Evolutionary conservation across 768 basidiomycete genomes (phyloP).

Genomic region (Coprinopsis sp.): DNA sequence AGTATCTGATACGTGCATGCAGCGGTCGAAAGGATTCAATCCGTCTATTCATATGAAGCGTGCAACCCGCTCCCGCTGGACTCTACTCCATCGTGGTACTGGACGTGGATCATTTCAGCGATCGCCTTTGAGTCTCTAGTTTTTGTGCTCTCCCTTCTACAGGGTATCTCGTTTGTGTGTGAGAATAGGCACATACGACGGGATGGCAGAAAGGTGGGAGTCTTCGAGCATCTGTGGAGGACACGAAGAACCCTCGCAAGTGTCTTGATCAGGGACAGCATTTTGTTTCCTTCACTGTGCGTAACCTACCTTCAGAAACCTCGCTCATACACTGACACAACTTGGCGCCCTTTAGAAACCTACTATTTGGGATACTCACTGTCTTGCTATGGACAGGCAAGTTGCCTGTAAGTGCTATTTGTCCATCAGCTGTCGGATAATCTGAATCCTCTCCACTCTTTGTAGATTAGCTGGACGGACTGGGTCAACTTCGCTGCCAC

Average conservation of each 20-base stretch:
- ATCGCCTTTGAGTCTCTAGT: too few species aligned
- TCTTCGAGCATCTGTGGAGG: background rate
- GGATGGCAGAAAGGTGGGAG: too few species aligned
- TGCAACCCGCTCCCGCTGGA: too few species aligned
- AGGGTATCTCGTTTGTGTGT: too few species aligned
- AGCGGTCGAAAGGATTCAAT: too few species aligned
- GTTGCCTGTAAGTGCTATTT: background rate
- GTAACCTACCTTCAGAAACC: background rate
- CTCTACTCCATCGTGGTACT: too few species aligned
- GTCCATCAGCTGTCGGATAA: background rate
- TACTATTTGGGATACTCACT: conserved; percentile 1
- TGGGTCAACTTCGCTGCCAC: conserved; percentile 8
- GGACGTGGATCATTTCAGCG: too few species aligned
- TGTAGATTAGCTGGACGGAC: conserved; percentile 7
- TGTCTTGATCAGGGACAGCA: conserved; percentile 13
- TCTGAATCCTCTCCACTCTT: too few species aligned
- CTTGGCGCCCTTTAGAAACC: background rate
- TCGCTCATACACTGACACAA: background rate
- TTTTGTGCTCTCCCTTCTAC: too few species aligned
- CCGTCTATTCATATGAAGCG: too few species aligned
- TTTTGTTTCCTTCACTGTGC: conserved; percentile 13
- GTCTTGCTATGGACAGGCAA: conserved; percentile 1
- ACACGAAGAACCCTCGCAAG: background rate
- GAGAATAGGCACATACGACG: too few species aligned
- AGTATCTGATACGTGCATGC: too few species aligned